Conservation (phyloP, 208 protist species). For the Entamoeba histolytica region DNA sequence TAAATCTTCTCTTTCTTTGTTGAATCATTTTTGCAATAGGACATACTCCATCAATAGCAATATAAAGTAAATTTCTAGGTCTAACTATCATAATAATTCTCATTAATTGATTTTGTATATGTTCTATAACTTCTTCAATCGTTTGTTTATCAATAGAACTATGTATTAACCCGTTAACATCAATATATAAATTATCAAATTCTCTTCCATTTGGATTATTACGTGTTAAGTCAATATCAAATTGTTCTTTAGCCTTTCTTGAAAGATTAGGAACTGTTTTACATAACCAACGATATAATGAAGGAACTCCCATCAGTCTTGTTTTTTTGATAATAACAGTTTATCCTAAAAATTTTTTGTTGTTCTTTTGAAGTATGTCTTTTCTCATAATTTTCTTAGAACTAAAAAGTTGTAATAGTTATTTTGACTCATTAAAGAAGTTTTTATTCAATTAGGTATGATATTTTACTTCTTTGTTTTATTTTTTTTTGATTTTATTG, state of each 20-base stretch:
- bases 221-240: not conserved
- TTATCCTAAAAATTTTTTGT: too few relatives aligned
- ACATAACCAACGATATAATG: not conserved
- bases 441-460: too few relatives aligned
- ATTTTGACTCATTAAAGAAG: too few relatives aligned
- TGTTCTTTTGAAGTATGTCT: too few relatives aligned
- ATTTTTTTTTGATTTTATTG: too few relatives aligned
- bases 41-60: slow-evolving; percentile 27
- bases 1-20: slow-evolving; percentile 25
- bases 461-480: too few relatives aligned
- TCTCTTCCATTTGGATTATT: not conserved
- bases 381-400: too few relatives aligned
- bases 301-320: slow-evolving; percentile 22
- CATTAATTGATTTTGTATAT: slow-evolving; percentile 82
- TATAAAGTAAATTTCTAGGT: slow-evolving; percentile 73
- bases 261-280: not conserved
- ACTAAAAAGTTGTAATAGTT: too few relatives aligned
- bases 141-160: slow-evolving; percentile 79
- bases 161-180: slow-evolving; percentile 93
- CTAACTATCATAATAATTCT: slow-evolving; percentile 70
- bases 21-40: slow-evolving; percentile 32
- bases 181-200: slow-evolving; percentile 2
- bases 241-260: not conserved
- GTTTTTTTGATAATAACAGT: too few relatives aligned
- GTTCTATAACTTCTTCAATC: slow-evolving; percentile 72